Conservation (phyloP, 257 asterid species). For the Capsicum rhomboideum region DNA sequence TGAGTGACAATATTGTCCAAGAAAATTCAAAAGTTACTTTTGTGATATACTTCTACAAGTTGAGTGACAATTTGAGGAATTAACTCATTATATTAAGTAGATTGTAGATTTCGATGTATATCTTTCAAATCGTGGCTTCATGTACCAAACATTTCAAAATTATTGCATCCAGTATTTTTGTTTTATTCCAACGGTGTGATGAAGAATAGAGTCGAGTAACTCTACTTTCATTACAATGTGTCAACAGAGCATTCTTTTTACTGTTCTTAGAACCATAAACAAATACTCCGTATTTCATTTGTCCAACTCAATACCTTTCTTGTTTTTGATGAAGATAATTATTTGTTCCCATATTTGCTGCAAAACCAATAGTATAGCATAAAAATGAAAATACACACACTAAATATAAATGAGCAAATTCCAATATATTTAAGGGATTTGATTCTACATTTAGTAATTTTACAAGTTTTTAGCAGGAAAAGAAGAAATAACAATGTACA, state of each 20-base stretch:
- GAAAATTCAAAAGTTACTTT: too few relatives aligned
- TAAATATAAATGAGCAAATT: neutral
- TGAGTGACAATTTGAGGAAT: too few relatives aligned
- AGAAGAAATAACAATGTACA: neutral
- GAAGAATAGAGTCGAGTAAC: too few relatives aligned
- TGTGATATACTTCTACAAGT: too few relatives aligned
- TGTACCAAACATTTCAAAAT: too few relatives aligned
- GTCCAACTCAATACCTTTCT: neutral
- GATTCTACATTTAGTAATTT: neutral
- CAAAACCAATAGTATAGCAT: neutral
- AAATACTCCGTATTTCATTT: neutral
- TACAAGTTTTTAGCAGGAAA: neutral
- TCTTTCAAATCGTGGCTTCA: too few relatives aligned
- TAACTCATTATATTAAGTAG: too few relatives aligned
- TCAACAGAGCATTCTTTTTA: neutral
- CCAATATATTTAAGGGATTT: neutral
- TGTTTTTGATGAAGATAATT: neutral
- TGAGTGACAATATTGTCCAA: too few relatives aligned
- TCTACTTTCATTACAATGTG: neutral
- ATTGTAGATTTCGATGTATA: too few relatives aligned
- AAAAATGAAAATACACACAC: neutral
- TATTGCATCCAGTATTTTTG: too few relatives aligned
- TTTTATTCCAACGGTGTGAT: too few relatives aligned
- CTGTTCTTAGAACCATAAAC: neutral
- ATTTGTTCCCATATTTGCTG: neutral